phyloP scores from a whole-genome alignment of 1,284 basidiomycete species.

The Marasmius oreades region DNA sequence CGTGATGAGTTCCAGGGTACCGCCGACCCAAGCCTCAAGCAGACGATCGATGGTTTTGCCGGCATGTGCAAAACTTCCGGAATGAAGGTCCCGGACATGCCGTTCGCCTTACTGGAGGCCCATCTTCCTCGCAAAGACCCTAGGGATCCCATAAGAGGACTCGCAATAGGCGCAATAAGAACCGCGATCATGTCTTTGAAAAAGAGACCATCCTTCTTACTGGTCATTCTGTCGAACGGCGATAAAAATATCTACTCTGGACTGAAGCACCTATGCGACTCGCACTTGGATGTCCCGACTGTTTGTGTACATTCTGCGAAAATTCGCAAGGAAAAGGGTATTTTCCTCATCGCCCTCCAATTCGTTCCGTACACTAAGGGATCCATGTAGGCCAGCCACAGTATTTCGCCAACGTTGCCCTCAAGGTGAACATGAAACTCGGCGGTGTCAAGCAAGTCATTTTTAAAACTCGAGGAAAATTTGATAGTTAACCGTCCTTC shows the following conservation, averaged over 20 bases:
- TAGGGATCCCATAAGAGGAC: constrained; percentile 45
- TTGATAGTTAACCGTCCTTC: not conserved
- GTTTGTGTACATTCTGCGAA: constrained; percentile 67
- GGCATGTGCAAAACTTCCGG: constrained; percentile 58
- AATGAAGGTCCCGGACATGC: constrained; percentile 46
- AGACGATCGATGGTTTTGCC: constrained; percentile 45
- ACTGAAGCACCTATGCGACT: constrained; percentile 68
- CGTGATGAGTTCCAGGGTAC: constrained; percentile 43
- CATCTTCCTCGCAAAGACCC: constrained; percentile 40
- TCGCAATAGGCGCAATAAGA: constrained; percentile 37
- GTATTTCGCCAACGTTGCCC: constrained; percentile 74
- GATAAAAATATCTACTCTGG: constrained; percentile 70
- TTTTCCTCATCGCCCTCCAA: not conserved
- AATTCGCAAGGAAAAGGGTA: constrained; percentile 55
- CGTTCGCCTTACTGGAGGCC: constrained; percentile 27
- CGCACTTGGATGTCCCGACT: constrained; percentile 58
- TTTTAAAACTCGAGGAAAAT: not conserved
- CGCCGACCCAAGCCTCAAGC: constrained; percentile 45
- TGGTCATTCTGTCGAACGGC: constrained; percentile 61
- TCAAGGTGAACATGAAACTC: constrained; percentile 80
- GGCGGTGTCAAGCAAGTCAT: constrained; percentile 62
- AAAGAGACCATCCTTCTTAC: constrained; percentile 32
- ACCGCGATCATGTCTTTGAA: constrained; percentile 24
- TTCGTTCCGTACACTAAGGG: not conserved
- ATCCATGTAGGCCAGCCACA: constrained; percentile 49